Percentiles rank a stretch among this genome's conserved stretches.
Conservation (phyloP, 208 protist genomes). For the Acanthamoeba pearcei region DNA sequence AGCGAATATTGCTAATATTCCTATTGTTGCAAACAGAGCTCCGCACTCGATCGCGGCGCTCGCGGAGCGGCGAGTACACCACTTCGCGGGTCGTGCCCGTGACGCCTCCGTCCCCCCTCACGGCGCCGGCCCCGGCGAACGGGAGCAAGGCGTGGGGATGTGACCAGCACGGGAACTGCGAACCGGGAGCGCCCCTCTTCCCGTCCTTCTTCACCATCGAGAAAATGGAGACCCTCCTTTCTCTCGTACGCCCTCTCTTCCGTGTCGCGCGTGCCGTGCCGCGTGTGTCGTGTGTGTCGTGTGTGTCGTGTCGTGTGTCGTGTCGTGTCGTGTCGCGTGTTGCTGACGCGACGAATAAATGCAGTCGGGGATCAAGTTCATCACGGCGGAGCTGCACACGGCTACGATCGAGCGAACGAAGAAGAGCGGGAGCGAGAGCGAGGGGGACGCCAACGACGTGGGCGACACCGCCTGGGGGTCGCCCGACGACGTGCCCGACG, state of each 20-base stretch:
- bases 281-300: not conserved
- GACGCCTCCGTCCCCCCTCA: not conserved
- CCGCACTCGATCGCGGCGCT: not conserved
- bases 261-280: not conserved
- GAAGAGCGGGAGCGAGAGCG: conserved; percentile 48
- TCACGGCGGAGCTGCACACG: conserved; percentile 56
- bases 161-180: conserved; percentile 60
- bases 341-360: not conserved
- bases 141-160: conserved; percentile 53
- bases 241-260: not conserved
- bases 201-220: conserved; percentile 58
- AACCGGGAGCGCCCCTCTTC: conserved; percentile 16
- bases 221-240: conserved; percentile 55
- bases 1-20: no score
- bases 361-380: conserved; percentile 51
- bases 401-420: conserved; percentile 34
- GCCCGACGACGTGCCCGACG: not conserved
- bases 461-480: not conserved
- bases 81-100: not conserved
- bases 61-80: conserved; percentile 13
- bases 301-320: no score
- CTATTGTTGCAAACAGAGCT: not conserved
- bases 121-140: not conserved
- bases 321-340: no score
- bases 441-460: not conserved